A percentile compares a stretch with the other conserved stretches of the same genome.
Conservation (phyloP, 2,329 filamentous ascomycete genomes). For the Ophiostoma perfectum region DNA sequence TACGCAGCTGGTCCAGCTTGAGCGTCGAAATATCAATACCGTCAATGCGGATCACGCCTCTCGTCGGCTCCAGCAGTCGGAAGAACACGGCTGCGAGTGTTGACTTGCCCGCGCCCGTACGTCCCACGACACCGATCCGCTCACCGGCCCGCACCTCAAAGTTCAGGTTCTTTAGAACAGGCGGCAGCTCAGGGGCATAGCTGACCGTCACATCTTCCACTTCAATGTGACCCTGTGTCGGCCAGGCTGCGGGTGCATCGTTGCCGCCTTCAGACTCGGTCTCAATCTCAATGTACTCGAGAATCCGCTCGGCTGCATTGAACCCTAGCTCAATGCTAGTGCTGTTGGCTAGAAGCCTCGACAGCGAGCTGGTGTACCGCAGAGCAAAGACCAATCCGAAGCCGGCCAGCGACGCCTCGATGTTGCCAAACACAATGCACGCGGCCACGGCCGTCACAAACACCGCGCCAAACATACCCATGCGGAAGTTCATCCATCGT, state of each 20-base stretch:
- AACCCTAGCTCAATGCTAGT: constrained; percentile 39
- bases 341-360: constrained; percentile 35
- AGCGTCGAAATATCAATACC: constrained; percentile 51
- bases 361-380: constrained; percentile 35
- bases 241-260: constrained; percentile 39
- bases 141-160: constrained; percentile 46
- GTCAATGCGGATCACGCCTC: constrained; percentile 43
- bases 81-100: constrained; percentile 61
- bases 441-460: constrained; percentile 37
- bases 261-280: constrained; percentile 35
- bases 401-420: constrained; percentile 38
- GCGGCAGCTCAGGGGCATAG: constrained; percentile 36
- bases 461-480: constrained; percentile 37
- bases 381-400: constrained; percentile 40
- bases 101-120: constrained; percentile 62
- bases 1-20: constrained; percentile 56
- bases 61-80: constrained; percentile 46
- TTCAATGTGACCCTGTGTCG: constrained; percentile 37
- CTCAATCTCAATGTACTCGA: constrained; percentile 40
- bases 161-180: constrained; percentile 36
- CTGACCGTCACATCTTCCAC: constrained; percentile 37
- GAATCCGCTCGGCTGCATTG: constrained; percentile 40
- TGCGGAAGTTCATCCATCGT: constrained; percentile 38
- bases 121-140: constrained; percentile 59
- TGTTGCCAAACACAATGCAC: constrained; percentile 34